Base-by-base conservation (phyloP, 164 flowering plant species). In the Stephania yunnanensis region DNA sequence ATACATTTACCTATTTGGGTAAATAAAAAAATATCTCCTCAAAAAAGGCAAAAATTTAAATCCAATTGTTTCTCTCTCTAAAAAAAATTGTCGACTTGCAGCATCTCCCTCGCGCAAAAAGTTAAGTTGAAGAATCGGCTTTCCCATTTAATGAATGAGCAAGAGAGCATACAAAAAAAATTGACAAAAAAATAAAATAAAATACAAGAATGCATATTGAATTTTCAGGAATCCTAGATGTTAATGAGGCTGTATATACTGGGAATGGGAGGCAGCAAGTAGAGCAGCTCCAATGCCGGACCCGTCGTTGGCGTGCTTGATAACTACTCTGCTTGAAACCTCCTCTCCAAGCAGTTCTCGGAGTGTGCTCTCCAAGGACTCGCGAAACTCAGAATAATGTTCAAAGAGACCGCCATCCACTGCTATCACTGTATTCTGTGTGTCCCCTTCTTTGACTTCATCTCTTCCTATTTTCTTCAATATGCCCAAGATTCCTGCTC, bases 261-360 rank as follows among this genome's bases (percentile, higher is more conserved):
- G 91, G 45, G 99, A 95, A 79, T 95, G 95, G 69, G 99, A 92
- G 29, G 99, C 98, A 13, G 99, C 99, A 0, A 95, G 82, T 55
- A 95, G 92, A 11, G 99, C 91, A 36, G 99, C 99, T 55, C 99
- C 99, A 68, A 91, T 82, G 44, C 99, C 99, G 0, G 99, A 95
- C 13, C 96, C 99, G 73, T 95, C 99, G 29, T 92, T 92, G 5
- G 92, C 83, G 10, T 77, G 98, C 80, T 78, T 82, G n/a, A 95
- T 73, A 30, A 74, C 73, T 25, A 93, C 42, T 65, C 19, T 82
- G 9, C 82, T 75, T 10, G 88, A 76, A 7, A 75, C 87, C 50
- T 83, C 93, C 6, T 87, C 86, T 29, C 96, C 99, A 19, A 95
- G 78, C 75, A 95, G 79, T 79, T 95, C 98, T 73, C 72, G 81